Percentiles rank a stretch among this genome's conserved stretches.
Conservation (phyloP, 371 early-diverging fungal species). For the Sporodiniella umbellata region DNA sequence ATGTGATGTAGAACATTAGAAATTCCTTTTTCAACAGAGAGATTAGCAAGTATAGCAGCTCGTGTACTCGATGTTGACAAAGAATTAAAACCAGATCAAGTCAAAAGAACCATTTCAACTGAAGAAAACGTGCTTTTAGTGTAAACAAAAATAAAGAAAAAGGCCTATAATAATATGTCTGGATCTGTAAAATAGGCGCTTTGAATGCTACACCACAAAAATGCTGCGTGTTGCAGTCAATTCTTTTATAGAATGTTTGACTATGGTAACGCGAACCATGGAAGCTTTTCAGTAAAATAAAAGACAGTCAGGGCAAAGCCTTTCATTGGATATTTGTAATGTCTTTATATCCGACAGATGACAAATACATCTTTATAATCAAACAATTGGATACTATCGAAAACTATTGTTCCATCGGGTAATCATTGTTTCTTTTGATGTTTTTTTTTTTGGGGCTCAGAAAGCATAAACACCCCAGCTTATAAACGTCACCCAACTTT, state of each 20-base stretch:
- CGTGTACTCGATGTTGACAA: conserved; percentile 44
- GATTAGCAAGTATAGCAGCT: conserved; percentile 40
- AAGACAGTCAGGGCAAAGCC: not conserved
- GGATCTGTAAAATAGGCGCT: conserved; percentile 21
- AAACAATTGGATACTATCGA: too few species aligned
- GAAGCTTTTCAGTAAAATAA: conserved; percentile 19
- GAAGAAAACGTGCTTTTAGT: conserved; percentile 23
- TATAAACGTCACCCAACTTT: conserved; percentile 5
- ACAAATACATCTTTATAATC: too few species aligned
- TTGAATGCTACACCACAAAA: conserved; percentile 37
- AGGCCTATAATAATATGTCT: not conserved
- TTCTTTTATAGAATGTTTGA: conserved; percentile 47
- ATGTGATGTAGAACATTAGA: conserved; percentile 28
- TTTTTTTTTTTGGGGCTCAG: not conserved
- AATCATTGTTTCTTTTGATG: too few species aligned
- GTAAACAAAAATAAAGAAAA: conserved; percentile 11
- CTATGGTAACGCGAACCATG: conserved; percentile 50
- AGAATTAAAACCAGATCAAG: conserved; percentile 46
- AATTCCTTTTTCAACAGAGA: conserved; percentile 41
- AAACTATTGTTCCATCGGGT: too few species aligned
- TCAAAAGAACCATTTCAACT: conserved; percentile 23
- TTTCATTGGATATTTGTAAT: not conserved
- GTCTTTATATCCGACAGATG: too few species aligned
- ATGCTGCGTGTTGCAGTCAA: conserved; percentile 51
- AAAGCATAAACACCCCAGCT: not conserved